These are phyloP conservation scores for Yamadazyma atmosphaerica DNA, from an alignment of 1,139 yeast genomes.

Conservation along the genomic window DNA sequence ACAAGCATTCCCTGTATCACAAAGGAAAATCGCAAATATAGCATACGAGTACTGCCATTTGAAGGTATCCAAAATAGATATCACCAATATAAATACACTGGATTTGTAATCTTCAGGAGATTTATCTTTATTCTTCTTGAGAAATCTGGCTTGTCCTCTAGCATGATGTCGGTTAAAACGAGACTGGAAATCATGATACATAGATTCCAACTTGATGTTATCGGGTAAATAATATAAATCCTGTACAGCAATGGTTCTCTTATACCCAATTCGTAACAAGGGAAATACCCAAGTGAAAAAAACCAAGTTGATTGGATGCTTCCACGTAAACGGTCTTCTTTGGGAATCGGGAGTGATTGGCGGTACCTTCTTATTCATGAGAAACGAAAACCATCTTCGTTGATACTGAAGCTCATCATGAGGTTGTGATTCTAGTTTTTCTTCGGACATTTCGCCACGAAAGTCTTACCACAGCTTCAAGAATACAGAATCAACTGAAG, in stretches of 20 bases:
- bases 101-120: constrained; percentile 27
- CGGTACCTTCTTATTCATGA: constrained; percentile 34
- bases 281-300: constrained; percentile 65
- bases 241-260: constrained; percentile 60
- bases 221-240: constrained; percentile 60
- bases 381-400: constrained; percentile 16
- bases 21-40: constrained; percentile 21
- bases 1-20: constrained; percentile 24
- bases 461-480: no score
- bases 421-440: constrained; percentile 4
- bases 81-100: constrained; percentile 14
- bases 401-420: constrained; percentile 16
- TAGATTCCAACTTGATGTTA: constrained; percentile 53
- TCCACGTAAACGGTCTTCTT: constrained; percentile 32
- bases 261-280: constrained; percentile 60
- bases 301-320: constrained; percentile 16
- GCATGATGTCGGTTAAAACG: constrained; percentile 36
- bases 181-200: constrained; percentile 31
- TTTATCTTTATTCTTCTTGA: constrained; percentile 21
- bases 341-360: constrained; percentile 55
- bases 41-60: constrained; percentile 27
- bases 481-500: no score
- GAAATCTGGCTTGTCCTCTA: constrained; percentile 22
- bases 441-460: not conserved
- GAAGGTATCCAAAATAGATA: constrained; percentile 30